phyloP scores from a whole-genome alignment of 106 monocot species.

The Allium fistulosum region DNA sequence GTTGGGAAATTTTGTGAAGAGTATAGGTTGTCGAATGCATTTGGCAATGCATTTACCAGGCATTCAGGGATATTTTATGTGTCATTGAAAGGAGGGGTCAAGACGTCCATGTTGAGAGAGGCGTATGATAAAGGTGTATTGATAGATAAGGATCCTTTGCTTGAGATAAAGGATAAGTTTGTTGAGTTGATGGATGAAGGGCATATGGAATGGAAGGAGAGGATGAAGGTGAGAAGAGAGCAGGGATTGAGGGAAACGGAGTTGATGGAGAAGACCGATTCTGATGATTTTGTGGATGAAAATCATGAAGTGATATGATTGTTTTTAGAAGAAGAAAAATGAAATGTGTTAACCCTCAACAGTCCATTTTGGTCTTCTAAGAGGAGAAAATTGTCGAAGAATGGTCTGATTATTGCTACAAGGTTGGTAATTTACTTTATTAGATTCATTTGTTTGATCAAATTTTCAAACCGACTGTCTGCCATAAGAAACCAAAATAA shows the following conservation, averaged over 20 bases:
- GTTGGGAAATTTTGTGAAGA: conserved; percentile 80
- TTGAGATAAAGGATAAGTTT: conserved; percentile 77
- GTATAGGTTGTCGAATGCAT: conserved; percentile 74
- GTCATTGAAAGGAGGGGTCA: conserved; percentile 81
- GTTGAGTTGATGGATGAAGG: conserved; percentile 75
- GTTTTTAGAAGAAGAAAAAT: background rate
- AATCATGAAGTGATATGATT: background rate
- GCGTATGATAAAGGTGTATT: conserved; percentile 61
- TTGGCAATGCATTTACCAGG: conserved; percentile 54
- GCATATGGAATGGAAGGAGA: conserved; percentile 47
- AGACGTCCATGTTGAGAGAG: conserved; percentile 87
- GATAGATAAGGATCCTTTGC: conserved; percentile 66
- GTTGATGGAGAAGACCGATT: conserved; percentile 21
- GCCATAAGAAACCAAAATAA: no score
- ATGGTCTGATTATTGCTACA: no score
- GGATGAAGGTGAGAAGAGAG: conserved; percentile 32
- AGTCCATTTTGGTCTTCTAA: no score
- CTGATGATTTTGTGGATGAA: conserved; percentile 10
- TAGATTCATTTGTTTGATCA: no score
- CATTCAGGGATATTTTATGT: conserved; percentile 90
- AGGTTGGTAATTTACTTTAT: no score
- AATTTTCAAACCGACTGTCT: no score
- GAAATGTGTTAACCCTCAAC: no score
- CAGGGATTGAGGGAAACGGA: conserved; percentile 30
- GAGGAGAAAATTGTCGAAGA: no score